These are phyloP conservation scores for Pisolithus sp. DNA, from an alignment of 768 basidiomycete species.

Conservation along the genomic window DNA sequence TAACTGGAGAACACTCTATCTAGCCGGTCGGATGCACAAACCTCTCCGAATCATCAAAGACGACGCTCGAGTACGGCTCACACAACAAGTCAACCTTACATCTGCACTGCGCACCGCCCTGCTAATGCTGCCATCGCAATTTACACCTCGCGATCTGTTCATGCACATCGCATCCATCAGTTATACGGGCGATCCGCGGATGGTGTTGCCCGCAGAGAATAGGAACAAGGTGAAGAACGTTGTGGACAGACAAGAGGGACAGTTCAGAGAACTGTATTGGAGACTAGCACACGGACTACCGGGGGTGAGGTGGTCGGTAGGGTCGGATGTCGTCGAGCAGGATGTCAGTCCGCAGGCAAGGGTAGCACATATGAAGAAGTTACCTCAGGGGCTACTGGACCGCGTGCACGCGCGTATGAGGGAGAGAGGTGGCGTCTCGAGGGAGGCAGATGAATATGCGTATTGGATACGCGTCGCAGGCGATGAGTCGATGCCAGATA, in stretches of 20 bases:
- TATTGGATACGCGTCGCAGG: slow-evolving; percentile 72
- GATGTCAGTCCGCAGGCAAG: slow-evolving; percentile 64
- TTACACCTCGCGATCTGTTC: slow-evolving; percentile 79
- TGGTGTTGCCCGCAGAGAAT: slow-evolving; percentile 93
- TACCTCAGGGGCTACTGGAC: slow-evolving; percentile 62
- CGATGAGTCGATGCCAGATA: slow-evolving; percentile 47
- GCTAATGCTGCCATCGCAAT: slow-evolving; percentile 75
- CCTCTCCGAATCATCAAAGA: slow-evolving; percentile 90
- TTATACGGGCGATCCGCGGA: slow-evolving; percentile 88
- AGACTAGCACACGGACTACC: slow-evolving; percentile 71
- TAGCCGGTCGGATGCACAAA: slow-evolving; percentile 96
- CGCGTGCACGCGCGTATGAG: slow-evolving; percentile 39
- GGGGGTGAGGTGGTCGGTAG: slow-evolving; percentile 66
- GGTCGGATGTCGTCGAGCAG: slow-evolving; percentile 57
- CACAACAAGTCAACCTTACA: slow-evolving; percentile 89
- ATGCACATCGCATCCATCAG: slow-evolving; percentile 79
- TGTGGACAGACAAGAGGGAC: slow-evolving; percentile 70
- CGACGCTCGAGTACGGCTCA: slow-evolving; percentile 85
- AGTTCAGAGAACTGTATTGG: slow-evolving; percentile 86
- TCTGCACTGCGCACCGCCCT: slow-evolving; percentile 89
- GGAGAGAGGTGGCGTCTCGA: slow-evolving; percentile 24
- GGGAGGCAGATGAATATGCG: slow-evolving; percentile 63
- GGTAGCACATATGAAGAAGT: slow-evolving; percentile 67
- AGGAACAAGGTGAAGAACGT: slow-evolving; percentile 92
- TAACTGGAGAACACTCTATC: slow-evolving; percentile 90